Evolutionary conservation across 495 filamentous ascomycete species (phyloP), one percentile per base, ranked within the genome.

Genomic region (Aspergillus sparsus): DNA sequence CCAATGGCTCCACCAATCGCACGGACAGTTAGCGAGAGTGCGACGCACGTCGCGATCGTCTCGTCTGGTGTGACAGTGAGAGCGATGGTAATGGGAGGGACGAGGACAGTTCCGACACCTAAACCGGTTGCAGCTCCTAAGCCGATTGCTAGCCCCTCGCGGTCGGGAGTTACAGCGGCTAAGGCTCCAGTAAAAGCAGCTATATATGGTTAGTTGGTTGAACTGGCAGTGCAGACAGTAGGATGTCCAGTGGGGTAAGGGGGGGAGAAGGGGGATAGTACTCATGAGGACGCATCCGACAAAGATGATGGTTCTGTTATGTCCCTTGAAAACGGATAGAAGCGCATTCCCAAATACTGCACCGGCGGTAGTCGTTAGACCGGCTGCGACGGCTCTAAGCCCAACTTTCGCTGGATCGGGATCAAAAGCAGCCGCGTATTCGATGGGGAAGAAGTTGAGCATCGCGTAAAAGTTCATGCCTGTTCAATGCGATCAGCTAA

Each of bases 391-490:
- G 11, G 42, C 42, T 16, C 42, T 11, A 8, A 46, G 11, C 13
- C 42, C 42, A 8, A 46, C 42, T 16, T 16, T 13, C 11, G 15
- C 42, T 11, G 42, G 42, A 12, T 46, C 42, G 15, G 42, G 42
- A 8, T 13, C 3, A 12, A 46, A 46, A 8, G 18, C 42, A 8
- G 42, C 42, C 7, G 8, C 18, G 42, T n/a, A 46, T 16, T 46
- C 42, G 42, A 46, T 46, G 8, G 42, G 42, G 42, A 46, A 7
- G 15, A 46, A 46, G 42, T 46, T 46, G 42, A 46, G 42, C 42
- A 16, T n/a, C 2, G 42, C 42, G 42, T 46, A 46, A 16, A 46
- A 46, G 13, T 46, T 46, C 42, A 46, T 46, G 11, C 42, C 42
- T 46, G 13, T 9, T 10, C 13, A 4, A 41, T 41, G 37, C 13